Conservation (phyloP, 1,284 basidiomycete species). For the Sphagnurus paluster region DNA sequence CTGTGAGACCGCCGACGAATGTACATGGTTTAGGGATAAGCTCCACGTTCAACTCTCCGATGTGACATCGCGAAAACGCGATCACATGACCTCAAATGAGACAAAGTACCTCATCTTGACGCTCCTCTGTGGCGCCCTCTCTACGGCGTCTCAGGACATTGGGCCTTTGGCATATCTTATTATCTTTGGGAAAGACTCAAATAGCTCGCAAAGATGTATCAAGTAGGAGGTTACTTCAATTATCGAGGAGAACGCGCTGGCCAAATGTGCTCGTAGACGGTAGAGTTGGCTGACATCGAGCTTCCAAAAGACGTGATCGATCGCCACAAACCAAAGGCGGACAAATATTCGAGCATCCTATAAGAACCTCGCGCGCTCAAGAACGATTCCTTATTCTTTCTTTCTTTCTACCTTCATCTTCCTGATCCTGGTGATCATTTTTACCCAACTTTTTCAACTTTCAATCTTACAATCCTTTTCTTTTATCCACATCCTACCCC, state of each 20-base stretch:
- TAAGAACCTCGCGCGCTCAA: slow-evolving; percentile 19
- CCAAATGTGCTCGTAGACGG: slow-evolving; percentile 1
- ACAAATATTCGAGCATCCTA: slow-evolving; percentile 22
- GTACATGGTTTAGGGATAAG: too few relatives aligned
- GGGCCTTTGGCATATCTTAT: too few relatives aligned
- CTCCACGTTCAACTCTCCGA: too few relatives aligned
- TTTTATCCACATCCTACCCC: slow-evolving; percentile 15
- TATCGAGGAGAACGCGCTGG: background rate
- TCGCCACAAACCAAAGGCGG: slow-evolving; percentile 18
- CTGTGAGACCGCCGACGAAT: too few relatives aligned
- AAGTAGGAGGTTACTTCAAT: background rate
- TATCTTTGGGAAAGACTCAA: background rate
- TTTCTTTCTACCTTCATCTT: slow-evolving; percentile 30
- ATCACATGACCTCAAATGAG: slow-evolving; percentile 14
- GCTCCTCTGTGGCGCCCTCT: too few relatives aligned
- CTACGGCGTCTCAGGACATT: too few relatives aligned
- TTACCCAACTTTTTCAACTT: slow-evolving; percentile 24
- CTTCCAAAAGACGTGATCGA: slow-evolving; percentile 16
- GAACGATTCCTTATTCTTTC: slow-evolving; percentile 18
- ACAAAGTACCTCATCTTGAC: too few relatives aligned
- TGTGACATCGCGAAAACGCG: slow-evolving; percentile 4
- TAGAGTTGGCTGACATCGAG: slow-evolving; percentile 12
- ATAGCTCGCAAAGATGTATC: background rate
- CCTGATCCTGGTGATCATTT: slow-evolving; percentile 38
- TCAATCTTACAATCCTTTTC: slow-evolving; percentile 17